These are phyloP conservation scores for Nymphaea colorata DNA, from an alignment of 164 flowering plant genomes.

Conservation along the genomic window DNA sequence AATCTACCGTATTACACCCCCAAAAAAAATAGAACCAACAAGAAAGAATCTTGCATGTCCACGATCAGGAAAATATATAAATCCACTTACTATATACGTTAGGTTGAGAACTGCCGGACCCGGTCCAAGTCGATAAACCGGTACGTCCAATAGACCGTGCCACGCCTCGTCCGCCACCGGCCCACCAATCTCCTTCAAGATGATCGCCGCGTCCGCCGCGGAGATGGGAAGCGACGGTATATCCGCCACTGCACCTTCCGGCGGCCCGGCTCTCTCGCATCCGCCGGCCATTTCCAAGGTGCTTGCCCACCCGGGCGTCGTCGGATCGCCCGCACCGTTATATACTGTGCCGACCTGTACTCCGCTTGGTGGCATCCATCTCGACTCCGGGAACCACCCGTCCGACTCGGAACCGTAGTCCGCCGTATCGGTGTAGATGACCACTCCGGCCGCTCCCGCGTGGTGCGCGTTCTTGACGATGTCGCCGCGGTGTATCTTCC, in stretches of 20 bases:
- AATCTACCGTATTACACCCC: too few species aligned
- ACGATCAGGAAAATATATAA: background rate
- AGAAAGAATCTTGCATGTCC: background rate
- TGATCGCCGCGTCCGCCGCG: conserved; percentile 41
- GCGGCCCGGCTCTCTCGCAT: conserved; percentile 45
- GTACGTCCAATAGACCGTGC: conserved; percentile 40
- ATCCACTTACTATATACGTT: conserved; percentile 34
- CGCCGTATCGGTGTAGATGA: conserved; percentile 48
- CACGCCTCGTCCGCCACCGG: conserved; percentile 47
- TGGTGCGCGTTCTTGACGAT: conserved; percentile 43
- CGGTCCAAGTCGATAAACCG: conserved; percentile 51
- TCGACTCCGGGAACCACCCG: conserved; percentile 41
- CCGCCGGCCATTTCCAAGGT: conserved; percentile 4
- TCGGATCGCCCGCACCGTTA: conserved; percentile 51
- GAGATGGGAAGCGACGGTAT: conserved; percentile 72
- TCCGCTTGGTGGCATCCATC: conserved; percentile 76
- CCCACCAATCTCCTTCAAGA: conserved; percentile 46
- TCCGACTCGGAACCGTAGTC: conserved; percentile 47
- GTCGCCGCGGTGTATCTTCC: conserved; percentile 61
- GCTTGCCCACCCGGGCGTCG: conserved; percentile 78
- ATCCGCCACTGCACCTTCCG: conserved; percentile 42
- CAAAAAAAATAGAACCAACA: too few species aligned
- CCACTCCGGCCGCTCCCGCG: conserved; percentile 48
- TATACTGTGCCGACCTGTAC: conserved; percentile 64
- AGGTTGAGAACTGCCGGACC: conserved; percentile 59